Base-by-base conservation (phyloP, 495 filamentous ascomycete species). In the Neurospora hispaniola region DNA sequence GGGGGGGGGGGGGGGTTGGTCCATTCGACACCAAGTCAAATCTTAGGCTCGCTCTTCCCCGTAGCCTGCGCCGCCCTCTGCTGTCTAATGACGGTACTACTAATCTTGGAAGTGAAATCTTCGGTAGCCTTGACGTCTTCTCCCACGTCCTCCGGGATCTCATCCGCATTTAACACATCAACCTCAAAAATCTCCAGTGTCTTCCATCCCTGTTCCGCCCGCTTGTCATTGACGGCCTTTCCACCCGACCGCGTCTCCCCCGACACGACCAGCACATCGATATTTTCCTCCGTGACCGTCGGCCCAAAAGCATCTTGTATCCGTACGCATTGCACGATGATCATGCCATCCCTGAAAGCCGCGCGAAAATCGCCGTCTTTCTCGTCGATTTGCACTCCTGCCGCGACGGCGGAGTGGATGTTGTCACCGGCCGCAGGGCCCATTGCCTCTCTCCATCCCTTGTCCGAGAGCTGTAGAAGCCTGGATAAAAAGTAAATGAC, bases 251-350 rank as follows among this genome's bases (percentile, higher is more conserved):
- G 88, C 20, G 95, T 98, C 85, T 99, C 96, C 43, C 86, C 88
- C n/a, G 94, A 97, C 16, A 98, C 90, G 3, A 97, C 90, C 68
- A 98, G 84, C 2, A 91, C 94, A 68, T 90, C 88, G 75, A 98
- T 90, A 41, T 85, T 81, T 80, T 92, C 86, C 35, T 94, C 91
- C 1, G 94, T 95, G 78, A 96, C 91, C 1, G 96, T 98, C 38
- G 96, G 96, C 20, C 96, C 96, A 83, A 90, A 98, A 8, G 92
- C 87, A 80, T 99, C 96, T 71, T 89, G 88, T 71, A 99, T 94
- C 80, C 94, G 88, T 62, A 94, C 91, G 76, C 92, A 91, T 74
- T 90, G 90, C 71, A 97, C 81, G 9, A 81, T 74, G 54, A 89
- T 82, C 0, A 80, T 79, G 66, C 79, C 82, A 41, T 82, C 70